Evolutionary conservation across 257 asterid species (phyloP).

Genomic region (Verbena officinalis): DNA sequence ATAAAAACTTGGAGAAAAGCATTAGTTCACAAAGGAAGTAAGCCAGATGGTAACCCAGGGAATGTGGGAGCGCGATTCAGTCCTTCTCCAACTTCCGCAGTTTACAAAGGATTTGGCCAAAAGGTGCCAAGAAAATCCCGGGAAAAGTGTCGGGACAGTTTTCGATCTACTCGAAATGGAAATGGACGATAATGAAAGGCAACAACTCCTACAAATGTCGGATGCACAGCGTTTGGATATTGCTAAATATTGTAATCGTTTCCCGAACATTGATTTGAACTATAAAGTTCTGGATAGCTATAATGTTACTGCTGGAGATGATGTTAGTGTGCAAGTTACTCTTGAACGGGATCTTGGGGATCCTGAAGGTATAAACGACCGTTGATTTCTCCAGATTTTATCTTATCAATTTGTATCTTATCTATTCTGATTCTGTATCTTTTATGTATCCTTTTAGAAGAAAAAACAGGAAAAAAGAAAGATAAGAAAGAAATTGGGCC

Average conservation of each 20-base stretch:
- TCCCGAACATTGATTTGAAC: conserved; percentile 55
- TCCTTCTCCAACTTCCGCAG: conserved; percentile 64
- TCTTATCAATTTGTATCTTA: too few relatives aligned
- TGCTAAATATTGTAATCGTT: conserved; percentile 59
- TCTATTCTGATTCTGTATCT: too few relatives aligned
- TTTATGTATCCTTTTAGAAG: too few relatives aligned
- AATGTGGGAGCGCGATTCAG: conserved; percentile 71
- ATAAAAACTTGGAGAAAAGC: conserved; percentile 58
- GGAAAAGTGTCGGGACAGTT: conserved; percentile 46
- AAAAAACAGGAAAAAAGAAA: too few relatives aligned
- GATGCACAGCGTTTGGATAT: conserved; percentile 58
- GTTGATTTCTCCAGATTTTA: too few relatives aligned
- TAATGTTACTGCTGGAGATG: conserved; percentile 43
- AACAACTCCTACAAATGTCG: conserved; percentile 57
- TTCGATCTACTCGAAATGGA: conserved; percentile 59
- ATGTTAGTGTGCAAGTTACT: conserved; percentile 41
- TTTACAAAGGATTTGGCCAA: conserved; percentile 58
- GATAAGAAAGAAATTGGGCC: conserved; percentile 59
- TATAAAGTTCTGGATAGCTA: conserved; percentile 45
- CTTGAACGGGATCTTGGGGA: conserved; percentile 59
- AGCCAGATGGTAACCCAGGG: conserved; percentile 71
- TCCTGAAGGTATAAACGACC: too few relatives aligned
- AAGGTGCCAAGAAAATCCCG: conserved; percentile 55
- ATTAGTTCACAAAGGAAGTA: conserved; percentile 64
- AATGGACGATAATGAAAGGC: conserved; percentile 66